phyloP scores from a whole-genome alignment of 768 basidiomycete species.

The Tephrocybe sp. region DNA sequence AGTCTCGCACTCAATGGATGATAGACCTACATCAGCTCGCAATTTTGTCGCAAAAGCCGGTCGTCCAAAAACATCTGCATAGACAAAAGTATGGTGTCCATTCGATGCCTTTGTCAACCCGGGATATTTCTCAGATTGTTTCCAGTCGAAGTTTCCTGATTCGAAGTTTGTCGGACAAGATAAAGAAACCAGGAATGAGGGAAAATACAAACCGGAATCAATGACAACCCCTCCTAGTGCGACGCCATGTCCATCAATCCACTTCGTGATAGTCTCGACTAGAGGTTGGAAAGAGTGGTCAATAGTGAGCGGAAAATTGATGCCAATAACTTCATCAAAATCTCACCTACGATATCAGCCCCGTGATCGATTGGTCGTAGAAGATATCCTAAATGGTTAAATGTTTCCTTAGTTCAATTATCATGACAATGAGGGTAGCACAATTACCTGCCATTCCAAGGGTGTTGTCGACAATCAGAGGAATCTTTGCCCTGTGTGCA shows the following conservation, averaged over 20 bases:
- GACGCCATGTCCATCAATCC: constrained; percentile 2
- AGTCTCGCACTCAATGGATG: too few species aligned
- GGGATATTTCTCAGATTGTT: constrained; percentile 3
- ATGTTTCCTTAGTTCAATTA: too few species aligned
- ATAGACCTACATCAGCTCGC: neutral
- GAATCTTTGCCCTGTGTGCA: constrained; percentile 50
- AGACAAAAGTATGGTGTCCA: constrained; percentile 3
- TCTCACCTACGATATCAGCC: constrained; percentile 38
- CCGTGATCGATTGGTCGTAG: constrained; percentile 70
- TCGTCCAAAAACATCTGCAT: constrained; percentile 3
- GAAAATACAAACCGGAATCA: neutral
- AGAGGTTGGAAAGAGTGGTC: too few species aligned
- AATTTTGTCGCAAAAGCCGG: constrained; percentile 4
- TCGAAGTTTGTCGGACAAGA: neutral
- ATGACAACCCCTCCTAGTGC: constrained; percentile 1
- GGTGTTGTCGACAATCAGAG: constrained; percentile 20
- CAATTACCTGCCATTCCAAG: constrained; percentile 39
- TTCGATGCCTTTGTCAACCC: neutral
- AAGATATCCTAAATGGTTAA: constrained; percentile 50
- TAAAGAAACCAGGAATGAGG: neutral
- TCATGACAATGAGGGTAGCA: too few species aligned
- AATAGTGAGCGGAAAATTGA: too few species aligned
- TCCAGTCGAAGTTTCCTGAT: constrained; percentile 1
- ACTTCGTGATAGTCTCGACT: constrained; percentile 1
- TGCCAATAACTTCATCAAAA: too few species aligned